phyloP scores from a whole-genome alignment of 2,329 filamentous ascomycete species.

The Colletotrichum incanum region DNA sequence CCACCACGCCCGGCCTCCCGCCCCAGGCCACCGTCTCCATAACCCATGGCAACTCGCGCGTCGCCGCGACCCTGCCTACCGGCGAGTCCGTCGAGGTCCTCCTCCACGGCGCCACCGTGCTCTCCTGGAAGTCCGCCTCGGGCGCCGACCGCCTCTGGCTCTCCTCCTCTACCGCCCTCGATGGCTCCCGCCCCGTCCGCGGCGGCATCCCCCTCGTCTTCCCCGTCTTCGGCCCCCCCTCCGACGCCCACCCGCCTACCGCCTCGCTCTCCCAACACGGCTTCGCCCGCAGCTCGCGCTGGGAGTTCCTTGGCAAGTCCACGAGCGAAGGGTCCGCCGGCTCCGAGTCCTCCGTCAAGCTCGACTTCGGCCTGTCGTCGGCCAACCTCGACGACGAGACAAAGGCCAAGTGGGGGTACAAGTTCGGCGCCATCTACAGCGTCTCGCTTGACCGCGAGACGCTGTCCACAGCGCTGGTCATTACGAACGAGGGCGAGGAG shows the following conservation, averaged over 20 bases:
- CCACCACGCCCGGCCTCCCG: conserved; percentile 80
- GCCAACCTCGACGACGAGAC: conserved; percentile 78
- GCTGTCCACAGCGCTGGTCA: conserved; percentile 85
- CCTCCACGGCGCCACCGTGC: conserved; percentile 92
- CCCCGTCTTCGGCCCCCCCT: conserved; percentile 90
- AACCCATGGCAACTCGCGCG: conserved; percentile 77
- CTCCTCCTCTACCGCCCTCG: conserved; percentile 83
- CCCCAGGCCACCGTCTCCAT: conserved; percentile 84
- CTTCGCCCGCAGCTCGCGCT: conserved; percentile 89
- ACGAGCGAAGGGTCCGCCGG: conserved; percentile 59
- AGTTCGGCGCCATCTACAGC: conserved; percentile 93
- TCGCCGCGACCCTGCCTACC: conserved; percentile 86
- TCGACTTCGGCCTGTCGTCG: conserved; percentile 93
- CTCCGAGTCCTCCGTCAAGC: conserved; percentile 76
- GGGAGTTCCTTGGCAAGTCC: conserved; percentile 95
- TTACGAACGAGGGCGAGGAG: conserved; percentile 88
- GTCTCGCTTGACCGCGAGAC: conserved; percentile 85
- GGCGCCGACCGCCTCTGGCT: conserved; percentile 90
- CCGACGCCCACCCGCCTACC: conserved; percentile 80
- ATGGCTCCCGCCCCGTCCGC: conserved; percentile 90
- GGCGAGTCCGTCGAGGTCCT: conserved; percentile 90
- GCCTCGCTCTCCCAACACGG: conserved; percentile 90
- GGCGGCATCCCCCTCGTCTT: conserved; percentile 95
- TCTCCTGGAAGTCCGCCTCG: conserved; percentile 89
- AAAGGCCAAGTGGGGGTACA: conserved; percentile 84